Evolutionary conservation across 768 basidiomycete genomes (phyloP).

Genomic region (Mycena polygramma): DNA sequence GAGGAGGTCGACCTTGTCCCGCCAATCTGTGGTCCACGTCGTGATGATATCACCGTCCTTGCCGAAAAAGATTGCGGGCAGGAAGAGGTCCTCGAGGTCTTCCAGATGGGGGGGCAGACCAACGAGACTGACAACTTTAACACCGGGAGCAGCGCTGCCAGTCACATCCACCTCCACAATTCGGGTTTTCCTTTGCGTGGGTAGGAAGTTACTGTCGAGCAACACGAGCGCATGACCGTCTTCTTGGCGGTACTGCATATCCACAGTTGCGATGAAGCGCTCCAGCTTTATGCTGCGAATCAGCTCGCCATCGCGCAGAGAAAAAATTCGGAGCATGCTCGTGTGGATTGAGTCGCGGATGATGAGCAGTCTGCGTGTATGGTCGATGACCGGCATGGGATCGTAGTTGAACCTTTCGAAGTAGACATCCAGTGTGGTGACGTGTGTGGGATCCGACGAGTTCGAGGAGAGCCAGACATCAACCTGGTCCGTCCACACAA

Average conservation of each 20-base stretch:
- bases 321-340: slow-evolving; percentile 23
- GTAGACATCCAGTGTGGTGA: slow-evolving; percentile 19
- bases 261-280: slow-evolving; percentile 11
- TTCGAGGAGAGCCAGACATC: slow-evolving; percentile 27
- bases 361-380: slow-evolving; percentile 23
- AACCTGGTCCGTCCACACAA: slow-evolving; percentile 30
- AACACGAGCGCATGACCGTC: slow-evolving; percentile 27
- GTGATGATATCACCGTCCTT: slow-evolving; percentile 21
- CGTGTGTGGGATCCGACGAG: slow-evolving; percentile 19
- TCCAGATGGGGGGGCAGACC: slow-evolving; percentile 20
- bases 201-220: slow-evolving; percentile 4
- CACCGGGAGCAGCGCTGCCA: not conserved
- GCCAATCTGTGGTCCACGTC: slow-evolving; percentile 25
- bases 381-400: slow-evolving; percentile 27
- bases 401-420: slow-evolving; percentile 5
- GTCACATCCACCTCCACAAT: slow-evolving; percentile 26
- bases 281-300: slow-evolving; percentile 23
- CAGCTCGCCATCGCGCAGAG: slow-evolving; percentile 19
- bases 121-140: not conserved
- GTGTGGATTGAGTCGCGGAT: slow-evolving; percentile 20
- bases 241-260: slow-evolving; percentile 24
- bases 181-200: slow-evolving; percentile 14
- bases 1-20: slow-evolving; percentile 28
- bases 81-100: slow-evolving; percentile 16
- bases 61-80: slow-evolving; percentile 18